A percentile compares a stretch with the other conserved stretches of the same genome.
Evolutionary conservation across 768 basidiomycete species (phyloP).

Genomic region (Sistotremastrum niveocremeum): DNA sequence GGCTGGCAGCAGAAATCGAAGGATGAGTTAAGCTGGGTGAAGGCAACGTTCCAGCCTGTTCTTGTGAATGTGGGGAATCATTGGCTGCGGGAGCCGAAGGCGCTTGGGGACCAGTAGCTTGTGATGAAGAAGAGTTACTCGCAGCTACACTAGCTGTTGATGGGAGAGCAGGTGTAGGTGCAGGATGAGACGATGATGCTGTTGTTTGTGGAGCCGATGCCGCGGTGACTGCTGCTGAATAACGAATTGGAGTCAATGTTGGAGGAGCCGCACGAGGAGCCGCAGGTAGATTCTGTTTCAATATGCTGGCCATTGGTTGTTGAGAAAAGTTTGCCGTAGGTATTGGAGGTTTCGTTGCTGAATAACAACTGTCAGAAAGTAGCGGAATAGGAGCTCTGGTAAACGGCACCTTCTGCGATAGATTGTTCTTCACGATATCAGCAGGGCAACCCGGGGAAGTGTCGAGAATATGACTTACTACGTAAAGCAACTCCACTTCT

Average conservation of each 20-base stretch:
- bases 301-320: constrained; percentile 61
- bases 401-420: neutral
- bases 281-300: constrained; percentile 57
- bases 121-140: too few relatives aligned
- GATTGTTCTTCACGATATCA: neutral
- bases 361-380: constrained; percentile 9
- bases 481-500: constrained; percentile 27
- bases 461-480: too few relatives aligned
- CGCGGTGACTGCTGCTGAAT: constrained; percentile 47
- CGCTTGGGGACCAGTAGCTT: neutral
- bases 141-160: constrained; percentile 15
- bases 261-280: constrained; percentile 38
- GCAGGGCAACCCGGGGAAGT: too few relatives aligned
- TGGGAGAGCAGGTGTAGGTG: constrained; percentile 23
- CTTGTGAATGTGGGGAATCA: constrained; percentile 11
- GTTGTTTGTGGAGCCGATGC: constrained; percentile 24
- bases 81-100: constrained; percentile 17
- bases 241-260: constrained; percentile 67
- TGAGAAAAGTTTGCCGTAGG: constrained; percentile 71
- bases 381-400: neutral
- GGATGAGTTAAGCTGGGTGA: constrained; percentile 82
- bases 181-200: constrained; percentile 19
- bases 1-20: constrained; percentile 51
- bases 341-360: constrained; percentile 48
- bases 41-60: constrained; percentile 25